Conservation (phyloP, 495 filamentous ascomycete genomes). For the Penicillium manginii region DNA sequence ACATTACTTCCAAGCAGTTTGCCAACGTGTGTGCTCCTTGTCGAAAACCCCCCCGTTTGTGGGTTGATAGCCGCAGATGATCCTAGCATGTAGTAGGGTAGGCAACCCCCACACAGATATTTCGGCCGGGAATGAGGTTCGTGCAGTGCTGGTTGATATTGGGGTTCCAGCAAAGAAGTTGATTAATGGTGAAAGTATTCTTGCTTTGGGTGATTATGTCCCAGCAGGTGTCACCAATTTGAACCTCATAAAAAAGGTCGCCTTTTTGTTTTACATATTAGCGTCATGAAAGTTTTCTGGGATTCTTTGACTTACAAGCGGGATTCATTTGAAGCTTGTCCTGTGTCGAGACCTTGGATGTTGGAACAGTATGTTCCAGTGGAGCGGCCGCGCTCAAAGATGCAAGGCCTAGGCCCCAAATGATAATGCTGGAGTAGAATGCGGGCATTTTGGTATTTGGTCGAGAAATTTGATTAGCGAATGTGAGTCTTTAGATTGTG, state of each 20-base stretch:
- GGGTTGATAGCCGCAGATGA: neutral
- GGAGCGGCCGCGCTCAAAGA: slow-evolving; percentile 16
- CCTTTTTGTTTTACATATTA: slow-evolving; percentile 16
- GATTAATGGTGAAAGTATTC: slow-evolving; percentile 26
- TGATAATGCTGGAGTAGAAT: slow-evolving; percentile 5
- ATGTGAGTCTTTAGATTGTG: neutral
- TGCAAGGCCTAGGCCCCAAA: slow-evolving; percentile 21
- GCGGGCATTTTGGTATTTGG: slow-evolving; percentile 14
- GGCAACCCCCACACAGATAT: slow-evolving; percentile 25
- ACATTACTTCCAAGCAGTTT: neutral
- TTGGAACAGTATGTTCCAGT: slow-evolving; percentile 4
- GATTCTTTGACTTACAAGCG: slow-evolving; percentile 17
- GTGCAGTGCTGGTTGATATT: slow-evolving; percentile 32
- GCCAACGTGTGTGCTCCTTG: neutral
- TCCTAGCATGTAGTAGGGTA: slow-evolving; percentile 17
- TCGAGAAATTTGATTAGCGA: neutral
- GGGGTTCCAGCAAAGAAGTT: slow-evolving; percentile 34
- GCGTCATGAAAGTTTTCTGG: neutral
- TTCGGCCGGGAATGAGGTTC: slow-evolving; percentile 31
- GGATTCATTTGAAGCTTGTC: slow-evolving; percentile 1
- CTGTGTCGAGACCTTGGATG: neutral
- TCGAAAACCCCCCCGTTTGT: neutral
- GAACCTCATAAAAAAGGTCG: slow-evolving; percentile 21
- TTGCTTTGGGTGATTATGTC: slow-evolving; percentile 22
- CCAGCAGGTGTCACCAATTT: slow-evolving; percentile 33